Conservation (phyloP, 2,329 filamentous ascomycete species). For the Alternaria novae-zelandiae region DNA sequence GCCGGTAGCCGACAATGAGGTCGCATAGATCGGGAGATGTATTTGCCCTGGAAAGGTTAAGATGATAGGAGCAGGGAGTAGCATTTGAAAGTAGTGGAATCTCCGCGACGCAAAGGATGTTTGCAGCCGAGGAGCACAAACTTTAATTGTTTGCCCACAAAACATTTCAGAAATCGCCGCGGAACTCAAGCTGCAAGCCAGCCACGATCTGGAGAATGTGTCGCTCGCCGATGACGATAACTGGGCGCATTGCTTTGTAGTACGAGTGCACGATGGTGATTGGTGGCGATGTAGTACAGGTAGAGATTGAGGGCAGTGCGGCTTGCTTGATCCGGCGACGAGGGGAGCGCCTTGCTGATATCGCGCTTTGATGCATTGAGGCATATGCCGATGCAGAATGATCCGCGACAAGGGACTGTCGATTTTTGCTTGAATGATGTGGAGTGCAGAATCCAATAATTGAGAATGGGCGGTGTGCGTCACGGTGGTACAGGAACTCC, state of each 20-base stretch:
- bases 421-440: conserved; percentile 1
- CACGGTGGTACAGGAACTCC: neutral
- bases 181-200: neutral
- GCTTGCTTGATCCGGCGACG: conserved; percentile 10
- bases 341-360: conserved; percentile 7
- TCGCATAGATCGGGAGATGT: neutral
- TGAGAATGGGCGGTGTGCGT: conserved; percentile 3
- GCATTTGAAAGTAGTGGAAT: neutral
- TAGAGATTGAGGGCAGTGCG: conserved; percentile 9
- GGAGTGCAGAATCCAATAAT: neutral
- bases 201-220: conserved; percentile 5
- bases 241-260: conserved; percentile 6
- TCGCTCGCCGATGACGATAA: conserved; percentile 11
- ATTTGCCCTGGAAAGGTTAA: neutral
- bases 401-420: neutral
- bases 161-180: neutral
- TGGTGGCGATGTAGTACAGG: conserved; percentile 13
- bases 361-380: neutral
- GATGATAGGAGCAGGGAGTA: neutral
- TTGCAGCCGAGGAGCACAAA: neutral
- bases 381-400: neutral
- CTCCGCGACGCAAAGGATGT: neutral
- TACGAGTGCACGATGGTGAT: conserved; percentile 11
- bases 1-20: conserved; percentile 8
- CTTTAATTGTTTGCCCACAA: neutral